Percentiles rank a stretch among this genome's conserved stretches.
Conservation (phyloP, 176 grass and related monocot species). For the Olyra latifolia region DNA sequence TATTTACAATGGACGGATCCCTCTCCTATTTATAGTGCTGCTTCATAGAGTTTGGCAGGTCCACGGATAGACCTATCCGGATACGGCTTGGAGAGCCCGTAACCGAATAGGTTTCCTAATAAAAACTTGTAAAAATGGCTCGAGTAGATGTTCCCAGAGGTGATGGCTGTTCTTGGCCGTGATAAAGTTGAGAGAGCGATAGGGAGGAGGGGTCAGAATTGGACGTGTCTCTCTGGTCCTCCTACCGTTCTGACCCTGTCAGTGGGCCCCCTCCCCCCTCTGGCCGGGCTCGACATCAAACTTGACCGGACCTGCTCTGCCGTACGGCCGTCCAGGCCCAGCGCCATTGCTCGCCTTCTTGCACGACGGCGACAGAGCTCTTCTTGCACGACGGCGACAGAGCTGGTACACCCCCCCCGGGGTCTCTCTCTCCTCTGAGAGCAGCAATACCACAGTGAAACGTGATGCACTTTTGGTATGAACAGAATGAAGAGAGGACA, state of each 20-base stretch:
- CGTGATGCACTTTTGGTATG: not conserved
- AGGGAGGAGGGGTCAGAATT: not conserved
- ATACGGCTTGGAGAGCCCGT: too few relatives aligned
- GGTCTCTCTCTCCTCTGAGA: too few relatives aligned
- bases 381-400: not conserved
- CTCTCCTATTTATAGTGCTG: too few relatives aligned
- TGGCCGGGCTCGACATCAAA: not conserved
- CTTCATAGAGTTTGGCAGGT: too few relatives aligned
- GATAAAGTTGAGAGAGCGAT: not conserved
- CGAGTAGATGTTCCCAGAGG: not conserved
- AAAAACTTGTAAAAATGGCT: too few relatives aligned
- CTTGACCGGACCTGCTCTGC: slow-evolving; percentile 1
- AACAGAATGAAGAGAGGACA: not conserved
- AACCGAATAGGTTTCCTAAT: too few relatives aligned
- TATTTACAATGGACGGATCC: too few relatives aligned
- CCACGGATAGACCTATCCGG: too few relatives aligned
- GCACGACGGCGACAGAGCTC: not conserved
- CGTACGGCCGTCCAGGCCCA: not conserved
- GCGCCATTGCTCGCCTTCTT: not conserved
- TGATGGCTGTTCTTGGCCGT: not conserved
- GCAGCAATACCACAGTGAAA: not conserved
- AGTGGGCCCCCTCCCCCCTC: not conserved
- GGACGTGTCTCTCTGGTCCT: not conserved
- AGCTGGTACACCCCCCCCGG: too few relatives aligned
- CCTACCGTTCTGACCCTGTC: not conserved